Conservation (phyloP, 805 yeast genomes). For the Candida broadrunensis region DNA sequence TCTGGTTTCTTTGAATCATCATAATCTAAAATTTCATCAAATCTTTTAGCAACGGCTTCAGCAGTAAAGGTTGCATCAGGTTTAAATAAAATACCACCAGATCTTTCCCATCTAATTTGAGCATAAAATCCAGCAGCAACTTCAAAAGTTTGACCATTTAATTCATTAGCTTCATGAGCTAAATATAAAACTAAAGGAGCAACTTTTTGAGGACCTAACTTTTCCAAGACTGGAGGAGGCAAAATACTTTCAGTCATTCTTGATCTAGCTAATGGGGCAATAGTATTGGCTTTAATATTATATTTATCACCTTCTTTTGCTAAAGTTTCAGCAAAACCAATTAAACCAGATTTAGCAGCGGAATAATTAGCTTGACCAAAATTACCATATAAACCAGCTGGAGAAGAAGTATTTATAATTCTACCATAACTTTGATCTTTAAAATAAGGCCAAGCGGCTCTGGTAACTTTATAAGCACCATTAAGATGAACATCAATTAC, state of each 20-base stretch:
- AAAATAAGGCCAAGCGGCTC: conserved; percentile 91
- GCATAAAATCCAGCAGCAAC: conserved; percentile 93
- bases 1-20: conserved; percentile 51
- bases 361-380: conserved; percentile 96
- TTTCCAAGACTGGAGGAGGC: conserved; percentile 80
- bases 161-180: conserved; percentile 57
- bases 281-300: conserved; percentile 80
- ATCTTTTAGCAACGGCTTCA: conserved; percentile 71
- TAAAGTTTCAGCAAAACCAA: conserved; percentile 90
- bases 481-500: conserved; percentile 85
- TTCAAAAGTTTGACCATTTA: conserved; percentile 79
- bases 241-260: conserved; percentile 92
- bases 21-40: conserved; percentile 62
- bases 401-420: conserved; percentile 89
- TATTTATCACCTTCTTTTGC: conserved; percentile 90
- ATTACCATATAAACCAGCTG: conserved; percentile 95
- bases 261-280: conserved; percentile 93
- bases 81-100: conserved; percentile 80
- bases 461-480: conserved; percentile 82
- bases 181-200: conserved; percentile 88
- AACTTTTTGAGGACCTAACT: conserved; percentile 80
- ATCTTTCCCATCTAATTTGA: conserved; percentile 93
- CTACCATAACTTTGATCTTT: conserved; percentile 84
- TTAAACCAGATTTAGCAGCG: conserved; percentile 85
- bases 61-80: conserved; percentile 79